These are phyloP conservation scores for Chlorella vulgaris DNA, from an alignment of 139 green algal species.

Conservation along the genomic window DNA sequence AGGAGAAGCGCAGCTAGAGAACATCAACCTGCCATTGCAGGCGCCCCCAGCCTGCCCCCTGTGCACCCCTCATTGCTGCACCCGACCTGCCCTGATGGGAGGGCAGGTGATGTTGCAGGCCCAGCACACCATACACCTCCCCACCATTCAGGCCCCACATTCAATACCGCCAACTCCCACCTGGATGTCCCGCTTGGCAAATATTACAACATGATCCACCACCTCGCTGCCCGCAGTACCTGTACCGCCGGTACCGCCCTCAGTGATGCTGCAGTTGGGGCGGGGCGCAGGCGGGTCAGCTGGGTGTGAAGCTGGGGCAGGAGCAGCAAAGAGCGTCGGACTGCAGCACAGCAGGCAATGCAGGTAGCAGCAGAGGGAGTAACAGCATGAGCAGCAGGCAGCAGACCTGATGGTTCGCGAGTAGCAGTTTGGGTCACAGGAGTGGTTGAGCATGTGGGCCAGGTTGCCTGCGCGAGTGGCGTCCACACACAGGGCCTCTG, in stretches of 20 bases:
- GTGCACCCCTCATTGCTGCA: too few species aligned
- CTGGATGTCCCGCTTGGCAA: constrained; percentile 58
- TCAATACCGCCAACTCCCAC: constrained; percentile 24
- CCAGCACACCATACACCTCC: too few species aligned
- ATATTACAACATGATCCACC: constrained; percentile 77
- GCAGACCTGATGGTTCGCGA: constrained; percentile 57
- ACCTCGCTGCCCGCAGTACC: too few species aligned
- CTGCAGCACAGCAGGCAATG: not conserved
- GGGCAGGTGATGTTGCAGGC: too few species aligned
- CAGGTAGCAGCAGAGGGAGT: too few species aligned
- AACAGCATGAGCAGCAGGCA: not conserved
- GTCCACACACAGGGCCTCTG: constrained; percentile 55
- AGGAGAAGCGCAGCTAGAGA: not conserved
- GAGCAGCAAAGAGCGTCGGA: not conserved
- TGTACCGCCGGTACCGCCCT: too few species aligned
- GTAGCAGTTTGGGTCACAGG: constrained; percentile 83
- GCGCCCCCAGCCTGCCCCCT: too few species aligned
- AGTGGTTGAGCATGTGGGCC: constrained; percentile 93
- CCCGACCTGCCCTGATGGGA: too few species aligned
- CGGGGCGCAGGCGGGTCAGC: not conserved
- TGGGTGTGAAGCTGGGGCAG: not conserved
- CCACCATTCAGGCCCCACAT: too few species aligned
- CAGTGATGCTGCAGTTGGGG: constrained; percentile 30
- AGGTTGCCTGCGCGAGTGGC: constrained; percentile 77
- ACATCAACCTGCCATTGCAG: too few species aligned